Conservation (phyloP, 2,329 filamentous ascomycete species). For the Curvularia lunata region DNA sequence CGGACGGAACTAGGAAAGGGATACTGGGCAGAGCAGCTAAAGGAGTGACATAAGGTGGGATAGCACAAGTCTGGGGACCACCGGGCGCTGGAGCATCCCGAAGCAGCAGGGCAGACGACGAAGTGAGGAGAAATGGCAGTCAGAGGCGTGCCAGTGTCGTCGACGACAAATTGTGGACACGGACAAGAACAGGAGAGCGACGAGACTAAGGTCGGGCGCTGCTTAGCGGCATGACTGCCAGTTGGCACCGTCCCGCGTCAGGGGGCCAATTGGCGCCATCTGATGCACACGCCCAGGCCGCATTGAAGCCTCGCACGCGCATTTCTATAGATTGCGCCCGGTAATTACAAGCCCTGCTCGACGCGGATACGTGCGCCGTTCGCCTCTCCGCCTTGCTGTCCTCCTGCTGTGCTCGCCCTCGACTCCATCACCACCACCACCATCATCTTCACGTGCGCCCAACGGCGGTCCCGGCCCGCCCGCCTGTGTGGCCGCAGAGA, state of each 20-base stretch:
- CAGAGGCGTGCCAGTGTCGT: slow-evolving; percentile 26
- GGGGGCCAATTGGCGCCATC: slow-evolving; percentile 8
- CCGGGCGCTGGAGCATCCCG: slow-evolving; percentile 45
- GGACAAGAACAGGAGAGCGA: slow-evolving; percentile 18
- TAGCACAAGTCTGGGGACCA: slow-evolving; percentile 35
- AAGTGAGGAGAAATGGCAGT: slow-evolving; percentile 27
- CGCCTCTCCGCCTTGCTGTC: background rate
- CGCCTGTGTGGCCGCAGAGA: background rate
- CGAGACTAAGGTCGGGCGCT: slow-evolving; percentile 17
- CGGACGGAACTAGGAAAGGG: slow-evolving; percentile 45
- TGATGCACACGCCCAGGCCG: slow-evolving; percentile 12
- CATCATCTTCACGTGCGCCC: background rate
- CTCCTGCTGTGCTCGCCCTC: background rate
- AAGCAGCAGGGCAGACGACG: slow-evolving; percentile 33
- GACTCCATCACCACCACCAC: background rate
- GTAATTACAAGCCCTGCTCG: background rate
- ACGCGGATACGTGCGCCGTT: background rate
- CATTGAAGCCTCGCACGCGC: slow-evolving; percentile 9
- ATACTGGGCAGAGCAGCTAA: slow-evolving; percentile 35
- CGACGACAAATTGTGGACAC: slow-evolving; percentile 26
- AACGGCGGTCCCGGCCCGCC: background rate
- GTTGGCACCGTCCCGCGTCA: slow-evolving; percentile 13
- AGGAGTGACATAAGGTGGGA: slow-evolving; percentile 48
- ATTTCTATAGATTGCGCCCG: slow-evolving; percentile 6
- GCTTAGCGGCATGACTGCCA: slow-evolving; percentile 9